Conservation (phyloP, 345 rosid genomes). For the Syzygium aqueum region DNA sequence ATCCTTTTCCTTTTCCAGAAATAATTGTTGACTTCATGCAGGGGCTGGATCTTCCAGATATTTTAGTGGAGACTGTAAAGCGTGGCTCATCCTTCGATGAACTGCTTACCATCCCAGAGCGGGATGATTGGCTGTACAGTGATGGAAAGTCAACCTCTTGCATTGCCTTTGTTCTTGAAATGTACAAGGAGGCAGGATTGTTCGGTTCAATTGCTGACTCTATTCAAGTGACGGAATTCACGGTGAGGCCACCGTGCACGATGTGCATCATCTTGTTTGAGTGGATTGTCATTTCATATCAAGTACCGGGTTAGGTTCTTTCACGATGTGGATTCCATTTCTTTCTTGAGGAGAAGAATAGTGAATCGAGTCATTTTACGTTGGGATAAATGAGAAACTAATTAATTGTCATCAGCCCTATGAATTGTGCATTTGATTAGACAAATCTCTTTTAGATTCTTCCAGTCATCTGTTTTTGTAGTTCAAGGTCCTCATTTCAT, state of each 20-base stretch:
- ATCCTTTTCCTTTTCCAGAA: background rate
- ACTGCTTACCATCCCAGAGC: slow-evolving; percentile 81
- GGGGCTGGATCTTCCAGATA: slow-evolving; percentile 77
- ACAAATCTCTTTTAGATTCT: background rate
- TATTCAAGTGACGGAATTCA: slow-evolving; percentile 93
- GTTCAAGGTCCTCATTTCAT: background rate
- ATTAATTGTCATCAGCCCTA: background rate
- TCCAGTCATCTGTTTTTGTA: background rate
- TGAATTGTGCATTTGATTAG: background rate
- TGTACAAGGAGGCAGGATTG: slow-evolving; percentile 96
- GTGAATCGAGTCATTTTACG: background rate
- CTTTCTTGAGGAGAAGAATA: background rate
- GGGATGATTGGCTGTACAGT: slow-evolving; percentile 83
- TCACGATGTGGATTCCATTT: background rate
- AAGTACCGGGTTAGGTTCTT: background rate
- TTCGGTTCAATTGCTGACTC: slow-evolving; percentile 54
- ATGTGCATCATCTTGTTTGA: background rate
- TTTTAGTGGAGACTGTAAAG: slow-evolving; percentile 67
- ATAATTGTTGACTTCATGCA: slow-evolving; percentile 10
- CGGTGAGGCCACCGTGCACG: slow-evolving; percentile 32
- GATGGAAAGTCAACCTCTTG: slow-evolving; percentile 97
- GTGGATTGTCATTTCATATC: background rate
- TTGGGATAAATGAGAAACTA: background rate
- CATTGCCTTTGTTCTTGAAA: slow-evolving; percentile 81
- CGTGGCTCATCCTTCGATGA: slow-evolving; percentile 30